Base-by-base conservation (phyloP, 2,329 filamentous ascomycete species). In the Sarocladiaceae sp. region DNA sequence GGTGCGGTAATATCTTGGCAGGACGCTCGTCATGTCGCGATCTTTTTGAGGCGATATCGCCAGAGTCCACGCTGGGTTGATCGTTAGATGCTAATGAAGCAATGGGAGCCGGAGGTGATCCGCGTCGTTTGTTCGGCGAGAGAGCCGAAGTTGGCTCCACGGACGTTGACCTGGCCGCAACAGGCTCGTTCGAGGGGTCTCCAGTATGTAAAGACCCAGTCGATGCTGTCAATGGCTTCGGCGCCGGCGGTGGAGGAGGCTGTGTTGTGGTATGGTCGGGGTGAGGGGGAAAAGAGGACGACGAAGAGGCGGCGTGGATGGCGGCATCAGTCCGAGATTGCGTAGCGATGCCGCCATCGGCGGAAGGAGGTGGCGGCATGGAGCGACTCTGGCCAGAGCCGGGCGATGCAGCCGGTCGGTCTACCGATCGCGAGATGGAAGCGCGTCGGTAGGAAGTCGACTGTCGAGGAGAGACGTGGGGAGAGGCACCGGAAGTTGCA, bases 1-100 rank as follows among this genome's bases (percentile, higher is more conserved):
- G 78, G 54, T 79, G 69, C 1, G 94, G 88, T 64, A 94, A 62
- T 8, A 78, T 60, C 62, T 84, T 87, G 36, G 78, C 71, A 7
- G 78, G 74, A 6, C 67, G 69, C 13, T 71, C 67, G 40, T 77
- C 77, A 29, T 76, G 72, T 57, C 73, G 78, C 26, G 74, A 66
- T 39, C 83, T 76, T 64, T 87, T 87, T 5, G 77, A 69, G 7
- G 63, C 58, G 58, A 36, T 29, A 23, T n/a, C 20, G 20, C 47
- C 22, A 4, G 29, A 36, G 10, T 50, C 29, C 28, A 3, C 20
- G 26, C n/a, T n/a, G 4, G 18, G 29, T 37, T 50, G 29, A 10
- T 29, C 7, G 22, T n/a, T 20, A n/a, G 47, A 11, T 15, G 28
- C 39, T 12, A 46, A 26, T 15, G 50, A 47, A 10, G 40, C 46